Conservation (phyloP, 306 rosid genomes). For the Cotoneaster glaucophyllus region DNA sequence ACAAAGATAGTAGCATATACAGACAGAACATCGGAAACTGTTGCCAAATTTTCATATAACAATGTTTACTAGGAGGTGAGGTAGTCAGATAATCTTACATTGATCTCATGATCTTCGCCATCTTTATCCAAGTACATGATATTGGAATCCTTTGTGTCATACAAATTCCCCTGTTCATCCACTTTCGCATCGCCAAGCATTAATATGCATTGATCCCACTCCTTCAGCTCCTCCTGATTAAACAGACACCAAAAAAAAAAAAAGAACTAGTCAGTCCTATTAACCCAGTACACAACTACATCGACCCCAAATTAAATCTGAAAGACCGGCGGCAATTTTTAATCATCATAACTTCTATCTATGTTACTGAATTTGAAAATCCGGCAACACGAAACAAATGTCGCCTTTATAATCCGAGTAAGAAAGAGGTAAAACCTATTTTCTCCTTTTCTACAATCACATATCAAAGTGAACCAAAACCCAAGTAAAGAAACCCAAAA, state of each 20-base stretch:
- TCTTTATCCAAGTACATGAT: constrained; percentile 83
- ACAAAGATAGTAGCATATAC: not conserved
- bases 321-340: no score
- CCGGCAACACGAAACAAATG: not conserved
- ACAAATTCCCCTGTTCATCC: constrained; percentile 72
- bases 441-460: not conserved
- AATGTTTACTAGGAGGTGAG: not conserved
- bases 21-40: not conserved
- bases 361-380: no score
- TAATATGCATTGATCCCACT: constrained; percentile 85
- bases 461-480: not conserved
- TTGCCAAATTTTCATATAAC: not conserved
- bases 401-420: no score
- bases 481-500: not conserved
- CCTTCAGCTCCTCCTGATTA: constrained; percentile 81
- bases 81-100: constrained; percentile 29
- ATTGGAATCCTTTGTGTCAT: constrained; percentile 53
- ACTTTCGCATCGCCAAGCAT: constrained; percentile 83
- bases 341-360: no score
- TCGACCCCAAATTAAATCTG: not conserved
- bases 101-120: constrained; percentile 84
- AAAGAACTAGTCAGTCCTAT: not conserved
- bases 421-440: no score
- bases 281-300: not conserved
- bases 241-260: not conserved